Evolutionary conservation across 768 basidiomycete genomes (phyloP).

Genomic region (Tulasnella sp.): DNA sequence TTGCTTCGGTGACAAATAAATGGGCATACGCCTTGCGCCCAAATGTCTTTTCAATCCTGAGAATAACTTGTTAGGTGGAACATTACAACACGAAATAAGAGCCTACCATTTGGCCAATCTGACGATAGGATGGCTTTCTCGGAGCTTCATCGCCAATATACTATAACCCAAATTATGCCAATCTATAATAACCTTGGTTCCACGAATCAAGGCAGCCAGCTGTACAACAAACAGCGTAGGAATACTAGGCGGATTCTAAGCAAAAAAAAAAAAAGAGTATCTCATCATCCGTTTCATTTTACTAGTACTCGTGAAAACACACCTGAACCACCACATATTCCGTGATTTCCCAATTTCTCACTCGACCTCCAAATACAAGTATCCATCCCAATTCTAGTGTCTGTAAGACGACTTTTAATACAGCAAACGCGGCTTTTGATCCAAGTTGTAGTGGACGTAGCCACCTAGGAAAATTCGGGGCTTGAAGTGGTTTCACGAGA

Average conservation of each 20-base stretch:
- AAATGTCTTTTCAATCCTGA: slow-evolving; percentile 74
- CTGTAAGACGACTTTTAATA: slow-evolving; percentile 68
- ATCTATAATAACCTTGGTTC: slow-evolving; percentile 86
- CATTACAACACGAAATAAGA: slow-evolving; percentile 3
- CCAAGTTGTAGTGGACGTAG: too few species aligned
- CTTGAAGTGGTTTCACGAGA: slow-evolving; percentile 49
- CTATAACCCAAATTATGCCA: slow-evolving; percentile 98
- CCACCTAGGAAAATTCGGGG: too few species aligned
- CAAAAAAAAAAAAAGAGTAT: background rate
- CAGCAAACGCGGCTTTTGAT: too few species aligned
- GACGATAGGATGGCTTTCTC: slow-evolving; percentile 53
- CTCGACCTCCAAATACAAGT: too few species aligned
- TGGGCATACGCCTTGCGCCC: slow-evolving; percentile 77
- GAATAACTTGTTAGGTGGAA: background rate
- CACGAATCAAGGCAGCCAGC: slow-evolving; percentile 49
- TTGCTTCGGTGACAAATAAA: slow-evolving; percentile 82
- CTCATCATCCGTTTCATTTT: background rate
- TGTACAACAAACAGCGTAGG: slow-evolving; percentile 83
- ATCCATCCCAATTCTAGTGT: too few species aligned
- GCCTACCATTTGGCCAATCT: slow-evolving; percentile 58
- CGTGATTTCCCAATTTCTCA: too few species aligned
- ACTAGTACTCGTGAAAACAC: slow-evolving; percentile 20
- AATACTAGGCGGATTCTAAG: slow-evolving; percentile 89
- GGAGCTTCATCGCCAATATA: slow-evolving; percentile 76
- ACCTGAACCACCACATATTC: slow-evolving; percentile 88